Base-by-base conservation (phyloP, 1,139 yeast genomes). In the Yamadazyma kanchanaburiensis region DNA sequence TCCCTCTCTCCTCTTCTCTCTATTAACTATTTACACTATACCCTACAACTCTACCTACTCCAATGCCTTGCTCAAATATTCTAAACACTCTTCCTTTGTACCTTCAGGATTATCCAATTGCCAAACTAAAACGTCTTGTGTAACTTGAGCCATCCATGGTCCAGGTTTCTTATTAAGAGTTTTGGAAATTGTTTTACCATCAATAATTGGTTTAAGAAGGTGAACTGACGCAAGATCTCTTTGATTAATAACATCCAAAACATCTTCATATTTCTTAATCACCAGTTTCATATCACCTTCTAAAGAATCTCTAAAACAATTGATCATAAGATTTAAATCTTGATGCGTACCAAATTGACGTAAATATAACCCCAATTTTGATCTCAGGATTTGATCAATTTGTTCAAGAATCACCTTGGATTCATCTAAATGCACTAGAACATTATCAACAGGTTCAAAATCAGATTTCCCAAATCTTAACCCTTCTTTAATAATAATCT, bases 51-150 rank as follows among this genome's bases (percentile, higher is more conserved):
- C n/a, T n/a, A n/a, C n/a, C n/a, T n/a, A n/a, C n/a, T n/a, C 13
- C 3, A 21, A 11, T 14, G n/a, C 4, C 12, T 12, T 12, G 12
- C 19, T 20, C 10, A 77, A 54, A 43, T 60, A 69, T 12, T 58
- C 65, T 24, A 78, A 43, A 49, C 87, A 73, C 22, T 81, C 80
- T 1, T 70, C 75, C 30, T 60, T 62, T 1, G 70, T 51, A 6
- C 69, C 68, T 0, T 46, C 48, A 0, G 94, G 94, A 43, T 85
- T 55, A 39, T 82, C 88, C 35, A 87, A 61, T 55, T 88, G 96
- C 85, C 89, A 82, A 10, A 65, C 56, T 25, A 86, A 53, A 6
- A 85, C 68, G 25, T 67, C 57, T 10, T 74, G 75, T 35, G 75
- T 70, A 8, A 79, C 58, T 17, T 58, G 56, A 6, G 76, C 66